Evolutionary conservation across 2,329 filamentous ascomycete species (phyloP).

Genomic region (Rutstroemia sp.): DNA sequence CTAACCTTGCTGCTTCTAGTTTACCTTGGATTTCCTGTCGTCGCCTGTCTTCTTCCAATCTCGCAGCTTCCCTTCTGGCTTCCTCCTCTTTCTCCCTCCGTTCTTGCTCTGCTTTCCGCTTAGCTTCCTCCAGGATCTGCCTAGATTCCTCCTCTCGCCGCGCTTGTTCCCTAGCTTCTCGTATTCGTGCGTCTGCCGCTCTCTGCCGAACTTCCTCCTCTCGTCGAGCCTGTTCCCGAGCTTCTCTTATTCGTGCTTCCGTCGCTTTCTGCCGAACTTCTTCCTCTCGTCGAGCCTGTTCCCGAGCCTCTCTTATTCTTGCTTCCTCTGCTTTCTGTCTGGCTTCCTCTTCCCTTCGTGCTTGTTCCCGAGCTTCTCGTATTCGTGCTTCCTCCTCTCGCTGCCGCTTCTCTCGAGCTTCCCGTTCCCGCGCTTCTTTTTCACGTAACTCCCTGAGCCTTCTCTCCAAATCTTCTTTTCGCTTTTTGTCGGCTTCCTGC

Average conservation of each 20-base stretch:
- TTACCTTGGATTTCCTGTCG: too few relatives aligned
- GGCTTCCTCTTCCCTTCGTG: not conserved
- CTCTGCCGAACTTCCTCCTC: conserved; percentile 21
- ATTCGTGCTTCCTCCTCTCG: conserved; percentile 13
- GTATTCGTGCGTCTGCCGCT: not conserved
- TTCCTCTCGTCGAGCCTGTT: conserved; percentile 1
- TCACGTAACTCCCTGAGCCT: conserved; percentile 48
- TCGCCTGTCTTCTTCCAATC: conserved; percentile 35
- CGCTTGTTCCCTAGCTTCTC: conserved; percentile 6
- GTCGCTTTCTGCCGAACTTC: conserved; percentile 22
- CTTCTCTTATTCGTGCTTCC: not conserved
- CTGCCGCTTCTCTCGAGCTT: conserved; percentile 32
- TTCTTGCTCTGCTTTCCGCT: conserved; percentile 30
- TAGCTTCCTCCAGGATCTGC: conserved; percentile 34
- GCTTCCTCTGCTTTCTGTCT: not conserved
- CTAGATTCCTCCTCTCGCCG: conserved; percentile 21
- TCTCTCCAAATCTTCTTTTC: conserved; percentile 47
- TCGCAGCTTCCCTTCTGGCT: conserved; percentile 13
- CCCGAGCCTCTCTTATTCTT: conserved; percentile 1
- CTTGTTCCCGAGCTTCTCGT: conserved; percentile 11
- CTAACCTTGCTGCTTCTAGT: conserved; percentile 36
- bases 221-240: conserved; percentile 7
- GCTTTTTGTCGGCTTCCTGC: conserved; percentile 53
- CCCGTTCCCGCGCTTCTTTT: conserved; percentile 45
- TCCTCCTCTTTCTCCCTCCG: conserved; percentile 32